Evolutionary conservation across 768 basidiomycete species (phyloP).

Genomic region (Boletus rubroflammeus): DNA sequence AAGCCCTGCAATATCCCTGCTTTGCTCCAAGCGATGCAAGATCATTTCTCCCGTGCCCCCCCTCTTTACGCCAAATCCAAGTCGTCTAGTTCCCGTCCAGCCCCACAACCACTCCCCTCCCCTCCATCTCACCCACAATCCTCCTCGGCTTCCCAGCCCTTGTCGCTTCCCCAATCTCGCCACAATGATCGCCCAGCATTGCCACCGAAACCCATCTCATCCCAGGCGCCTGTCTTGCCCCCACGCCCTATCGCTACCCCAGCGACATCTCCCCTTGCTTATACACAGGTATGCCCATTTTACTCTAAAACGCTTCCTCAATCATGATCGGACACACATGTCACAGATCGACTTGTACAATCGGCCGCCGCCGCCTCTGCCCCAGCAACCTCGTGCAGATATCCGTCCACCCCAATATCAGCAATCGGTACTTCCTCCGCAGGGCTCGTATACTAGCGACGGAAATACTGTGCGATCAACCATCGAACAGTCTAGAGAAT

Average conservation of each 20-base stretch:
- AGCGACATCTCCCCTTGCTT: constrained; percentile 1
- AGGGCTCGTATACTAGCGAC: constrained; percentile 15
- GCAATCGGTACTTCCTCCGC: constrained; percentile 15
- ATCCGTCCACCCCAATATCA: constrained; percentile 29
- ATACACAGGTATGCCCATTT: constrained; percentile 21
- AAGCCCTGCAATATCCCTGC: constrained; percentile 76
- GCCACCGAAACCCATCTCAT: constrained; percentile 36
- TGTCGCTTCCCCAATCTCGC: constrained; percentile 16
- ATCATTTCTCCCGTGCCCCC: constrained; percentile 79
- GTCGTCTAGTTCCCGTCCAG: constrained; percentile 22
- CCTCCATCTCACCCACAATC: constrained; percentile 17
- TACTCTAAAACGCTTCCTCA: constrained; percentile 1
- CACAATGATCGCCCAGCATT: constrained; percentile 35
- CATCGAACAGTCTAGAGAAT: constrained; percentile 18
- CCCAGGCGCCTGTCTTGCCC: constrained; percentile 9
- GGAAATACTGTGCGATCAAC: constrained; percentile 18
- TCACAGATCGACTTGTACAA: constrained; percentile 26
- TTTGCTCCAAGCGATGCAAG: constrained; percentile 74
- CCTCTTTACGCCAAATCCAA: constrained; percentile 87
- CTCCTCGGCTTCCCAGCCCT: constrained; percentile 14
- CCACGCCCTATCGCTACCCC: constrained; percentile 16
- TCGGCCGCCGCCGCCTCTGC: constrained; percentile 38
- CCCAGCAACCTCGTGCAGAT: constrained; percentile 21
- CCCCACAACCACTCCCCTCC: constrained; percentile 21
- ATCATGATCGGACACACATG: neutral